These are phyloP conservation scores for Orbilia oligospora DNA, from an alignment of 2,329 filamentous ascomycete genomes.

Conservation along the genomic window DNA sequence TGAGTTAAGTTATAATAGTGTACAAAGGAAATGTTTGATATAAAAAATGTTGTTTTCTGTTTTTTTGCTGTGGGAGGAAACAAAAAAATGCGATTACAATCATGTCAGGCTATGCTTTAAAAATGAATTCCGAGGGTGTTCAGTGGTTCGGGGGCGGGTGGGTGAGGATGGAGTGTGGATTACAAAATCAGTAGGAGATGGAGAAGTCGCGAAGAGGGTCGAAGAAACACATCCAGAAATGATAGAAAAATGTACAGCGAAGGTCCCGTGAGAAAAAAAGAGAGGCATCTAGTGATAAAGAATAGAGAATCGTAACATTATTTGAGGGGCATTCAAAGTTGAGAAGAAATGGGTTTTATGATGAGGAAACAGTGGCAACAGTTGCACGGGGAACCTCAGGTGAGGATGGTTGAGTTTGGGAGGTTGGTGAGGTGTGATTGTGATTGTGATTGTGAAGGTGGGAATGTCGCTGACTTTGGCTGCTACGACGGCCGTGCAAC, in stretches of 20 bases:
- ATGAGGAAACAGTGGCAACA: slow-evolving; percentile 49
- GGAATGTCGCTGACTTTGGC: slow-evolving; percentile 67
- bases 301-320: slow-evolving; percentile 30
- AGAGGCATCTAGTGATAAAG: slow-evolving; percentile 27
- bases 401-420: slow-evolving; percentile 47
- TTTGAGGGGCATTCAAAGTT: slow-evolving; percentile 36
- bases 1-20: slow-evolving; percentile 31
- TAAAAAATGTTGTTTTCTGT: background rate
- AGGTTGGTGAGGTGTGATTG: slow-evolving; percentile 31
- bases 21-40: slow-evolving; percentile 51
- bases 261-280: slow-evolving; percentile 26
- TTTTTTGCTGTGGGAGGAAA: slow-evolving; percentile 14
- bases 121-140: background rate
- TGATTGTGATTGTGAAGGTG: slow-evolving; percentile 34
- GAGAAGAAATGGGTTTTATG: slow-evolving; percentile 5
- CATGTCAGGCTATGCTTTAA: slow-evolving; percentile 37
- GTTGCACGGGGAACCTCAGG: slow-evolving; percentile 51
- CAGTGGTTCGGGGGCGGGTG: background rate
- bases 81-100: slow-evolving; percentile 37
- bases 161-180: slow-evolving; percentile 10
- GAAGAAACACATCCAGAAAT: background rate
- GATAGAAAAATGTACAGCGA: slow-evolving; percentile 50
- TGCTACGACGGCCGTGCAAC: slow-evolving; percentile 65
- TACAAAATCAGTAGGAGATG: slow-evolving; percentile 37
- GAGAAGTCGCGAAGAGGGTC: slow-evolving; percentile 1